These are phyloP conservation scores for Zasmidium angulare DNA, from an alignment of 2,329 filamentous ascomycete genomes.

Conservation along the genomic window DNA sequence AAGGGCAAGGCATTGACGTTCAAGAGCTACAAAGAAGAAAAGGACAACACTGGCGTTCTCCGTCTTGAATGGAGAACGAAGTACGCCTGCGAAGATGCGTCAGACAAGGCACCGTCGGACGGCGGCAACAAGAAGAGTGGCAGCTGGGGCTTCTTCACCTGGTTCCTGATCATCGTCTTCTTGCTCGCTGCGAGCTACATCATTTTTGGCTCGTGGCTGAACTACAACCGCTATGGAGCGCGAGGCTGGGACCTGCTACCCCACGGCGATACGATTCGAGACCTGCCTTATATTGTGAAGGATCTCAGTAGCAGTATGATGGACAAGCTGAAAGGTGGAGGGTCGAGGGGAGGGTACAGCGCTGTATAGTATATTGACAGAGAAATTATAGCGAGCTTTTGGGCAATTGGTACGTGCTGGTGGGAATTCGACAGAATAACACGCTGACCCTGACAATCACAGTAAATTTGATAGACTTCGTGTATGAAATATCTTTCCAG, in stretches of 20 bases:
- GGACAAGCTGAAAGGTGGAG: conserved; percentile 75
- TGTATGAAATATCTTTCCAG: neutral
- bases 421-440: neutral
- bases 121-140: conserved; percentile 49
- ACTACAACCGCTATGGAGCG: conserved; percentile 95
- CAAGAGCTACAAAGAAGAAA: conserved; percentile 66
- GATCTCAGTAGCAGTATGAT: conserved; percentile 80
- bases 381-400: neutral
- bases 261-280: conserved; percentile 87
- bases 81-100: conserved; percentile 70
- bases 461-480: conserved; percentile 6
- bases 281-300: conserved; percentile 87
- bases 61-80: conserved; percentile 84
- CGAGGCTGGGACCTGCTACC: conserved; percentile 93
- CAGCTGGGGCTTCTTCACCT: conserved; percentile 95
- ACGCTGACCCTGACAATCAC: neutral
- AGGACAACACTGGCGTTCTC: conserved; percentile 61
- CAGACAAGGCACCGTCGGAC: conserved; percentile 45
- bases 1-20: conserved; percentile 69
- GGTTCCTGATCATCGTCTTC: conserved; percentile 90
- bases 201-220: conserved; percentile 97
- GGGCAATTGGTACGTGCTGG: conserved; percentile 3
- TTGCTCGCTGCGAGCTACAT: conserved; percentile 83
- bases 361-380: conserved; percentile 64
- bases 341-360: conserved; percentile 87